phyloP scores from a whole-genome alignment of 176 grass and related monocot genomes.

The Aegilops bicornis region DNA sequence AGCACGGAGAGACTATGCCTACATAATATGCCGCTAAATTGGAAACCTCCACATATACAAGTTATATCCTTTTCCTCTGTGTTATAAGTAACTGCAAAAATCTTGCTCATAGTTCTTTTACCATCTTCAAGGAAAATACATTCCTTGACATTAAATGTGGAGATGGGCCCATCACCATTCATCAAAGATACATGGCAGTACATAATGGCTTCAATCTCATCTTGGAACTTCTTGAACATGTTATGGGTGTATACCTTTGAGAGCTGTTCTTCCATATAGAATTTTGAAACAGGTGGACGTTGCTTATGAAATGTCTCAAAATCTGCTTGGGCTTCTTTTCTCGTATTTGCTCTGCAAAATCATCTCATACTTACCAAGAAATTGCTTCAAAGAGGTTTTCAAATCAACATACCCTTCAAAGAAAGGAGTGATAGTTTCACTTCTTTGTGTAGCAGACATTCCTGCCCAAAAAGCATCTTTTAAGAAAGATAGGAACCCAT shows the following conservation, averaged over 20 bases:
- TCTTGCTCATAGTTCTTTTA: constrained; percentile 82
- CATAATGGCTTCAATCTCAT: constrained; percentile 99
- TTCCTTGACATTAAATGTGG: constrained; percentile 87
- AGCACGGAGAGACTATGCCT: constrained; percentile 85
- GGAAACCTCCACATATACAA: constrained; percentile 97
- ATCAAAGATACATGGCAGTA: constrained; percentile 85
- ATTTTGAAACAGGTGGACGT: constrained; percentile 82
- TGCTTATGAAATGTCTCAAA: constrained; percentile 98
- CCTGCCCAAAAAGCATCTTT: constrained; percentile 93
- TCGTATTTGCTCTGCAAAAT: constrained; percentile 87
- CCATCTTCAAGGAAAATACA: constrained; percentile 91
- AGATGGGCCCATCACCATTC: constrained; percentile 47
- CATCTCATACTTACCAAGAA: constrained; percentile 83
- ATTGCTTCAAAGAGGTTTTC: constrained; percentile 90
- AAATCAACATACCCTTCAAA: constrained; percentile 89
- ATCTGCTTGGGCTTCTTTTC: constrained; percentile 93
- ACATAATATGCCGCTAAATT: constrained; percentile 88
- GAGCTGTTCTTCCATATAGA: constrained; percentile 98
- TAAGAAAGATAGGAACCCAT: constrained; percentile 94
- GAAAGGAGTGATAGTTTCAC: constrained; percentile 70
- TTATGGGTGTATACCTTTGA: constrained; percentile 95
- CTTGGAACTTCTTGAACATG: constrained; percentile 96
- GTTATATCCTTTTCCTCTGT: constrained; percentile 68
- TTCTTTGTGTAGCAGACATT: constrained; percentile 78
- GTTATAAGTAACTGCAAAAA: constrained; percentile 74